Base-by-base conservation (phyloP, 1,284 basidiomycete species). In the Cerrena zonata region DNA sequence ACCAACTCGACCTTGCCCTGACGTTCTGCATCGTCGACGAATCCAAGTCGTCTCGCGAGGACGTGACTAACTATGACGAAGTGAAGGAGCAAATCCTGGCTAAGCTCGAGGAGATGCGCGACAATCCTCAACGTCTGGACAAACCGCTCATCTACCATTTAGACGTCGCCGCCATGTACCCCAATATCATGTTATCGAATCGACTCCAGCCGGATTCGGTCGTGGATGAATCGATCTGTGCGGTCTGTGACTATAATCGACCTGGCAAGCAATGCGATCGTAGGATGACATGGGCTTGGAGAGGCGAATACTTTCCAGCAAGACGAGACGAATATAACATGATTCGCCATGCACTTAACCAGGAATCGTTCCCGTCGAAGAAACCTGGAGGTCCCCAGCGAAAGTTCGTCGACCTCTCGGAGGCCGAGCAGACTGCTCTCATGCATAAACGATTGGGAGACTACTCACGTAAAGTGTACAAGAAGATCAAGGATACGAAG, bases 161-260 rank as follows among this genome's bases (percentile, higher is more conserved):
- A 64, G 96, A 99, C 65, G 96, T 99, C 55, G 96, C 96, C 1
- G 96, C 96, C 58, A 99, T 99, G 96, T 99, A 99, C 65, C 96
- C 96, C 52, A 99, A 99, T 72, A 99, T 99, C 82, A 99, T 99
- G 96, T 88, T 99, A 75, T 97, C 94, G 25, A 99, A 99, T 68
- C 91, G 96, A 49, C 80, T 99, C 2, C 96, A 99, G 62, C 96
- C 96, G 2, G 96, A 99, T 69, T 96, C 96, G 1, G 91, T 99
- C 69, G 91, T 98, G 15, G 91, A 95, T 64, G 96, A 99, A 69
- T 86, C 94, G 5, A 90, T 87, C 41, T 99, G 96, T 65, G 96
- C 96, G 0, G 94, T 97, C 4, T 99, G 96, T 71, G 96, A 99
- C 71, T 99, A 89, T 70, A 99, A 99, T 64, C 82, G 94, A 4